Evolutionary conservation across 805 yeast species (phyloP).

Genomic region (Kluyveromyces aestuarii): DNA sequence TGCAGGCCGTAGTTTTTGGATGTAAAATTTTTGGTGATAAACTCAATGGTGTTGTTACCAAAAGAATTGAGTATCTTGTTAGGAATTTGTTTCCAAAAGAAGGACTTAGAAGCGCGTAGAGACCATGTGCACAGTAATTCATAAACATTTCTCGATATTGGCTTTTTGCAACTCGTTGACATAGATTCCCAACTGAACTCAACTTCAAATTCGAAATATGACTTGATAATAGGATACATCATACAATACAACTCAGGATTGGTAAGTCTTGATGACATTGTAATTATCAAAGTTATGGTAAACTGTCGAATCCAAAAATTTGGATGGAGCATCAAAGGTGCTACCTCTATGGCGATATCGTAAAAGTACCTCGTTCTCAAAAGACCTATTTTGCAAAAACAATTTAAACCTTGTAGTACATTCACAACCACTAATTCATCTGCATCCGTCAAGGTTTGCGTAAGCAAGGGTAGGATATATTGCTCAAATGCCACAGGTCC

Average conservation of each 20-base stretch:
- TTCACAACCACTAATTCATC: slow-evolving; percentile 74
- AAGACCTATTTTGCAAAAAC: slow-evolving; percentile 48
- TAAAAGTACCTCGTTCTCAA: slow-evolving; percentile 42
- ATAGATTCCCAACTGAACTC: slow-evolving; percentile 58
- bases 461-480: slow-evolving; percentile 73
- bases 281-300: slow-evolving; percentile 49
- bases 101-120: slow-evolving; percentile 47
- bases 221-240: slow-evolving; percentile 69
- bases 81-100: slow-evolving; percentile 67
- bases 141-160: slow-evolving; percentile 57
- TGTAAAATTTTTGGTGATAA: slow-evolving; percentile 22
- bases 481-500: slow-evolving; percentile 81
- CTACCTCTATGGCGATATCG: slow-evolving; percentile 43
- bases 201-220: slow-evolving; percentile 70
- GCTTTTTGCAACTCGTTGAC: slow-evolving; percentile 57
- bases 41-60: slow-evolving; percentile 31
- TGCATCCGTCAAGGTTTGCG: slow-evolving; percentile 75
- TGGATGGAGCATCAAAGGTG: slow-evolving; percentile 70
- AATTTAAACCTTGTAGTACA: slow-evolving; percentile 52
- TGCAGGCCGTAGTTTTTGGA: slow-evolving; percentile 22
- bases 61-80: slow-evolving; percentile 33
- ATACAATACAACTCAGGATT: slow-evolving; percentile 79
- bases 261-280: slow-evolving; percentile 52
- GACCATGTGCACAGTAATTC: slow-evolving; percentile 67
- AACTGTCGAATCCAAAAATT: slow-evolving; percentile 77